phyloP scores from a whole-genome alignment of 495 filamentous ascomycete species.

The Xylaria acuta region DNA sequence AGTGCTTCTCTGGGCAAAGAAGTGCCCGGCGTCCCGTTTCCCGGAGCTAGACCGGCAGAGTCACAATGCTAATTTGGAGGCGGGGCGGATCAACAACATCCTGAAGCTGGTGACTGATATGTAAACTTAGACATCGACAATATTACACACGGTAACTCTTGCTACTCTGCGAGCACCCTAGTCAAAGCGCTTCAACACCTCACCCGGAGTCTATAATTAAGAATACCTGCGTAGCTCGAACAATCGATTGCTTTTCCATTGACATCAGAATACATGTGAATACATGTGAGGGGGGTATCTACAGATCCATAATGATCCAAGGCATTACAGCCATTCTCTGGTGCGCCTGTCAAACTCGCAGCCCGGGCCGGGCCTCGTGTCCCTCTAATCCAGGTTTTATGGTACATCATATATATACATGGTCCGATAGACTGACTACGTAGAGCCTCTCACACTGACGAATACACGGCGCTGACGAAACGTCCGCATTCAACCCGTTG shows the following conservation, averaged over 20 bases:
- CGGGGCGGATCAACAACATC: too few relatives aligned
- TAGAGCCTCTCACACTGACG: constrained; percentile 42
- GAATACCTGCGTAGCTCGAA: too few relatives aligned
- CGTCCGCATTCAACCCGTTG: constrained; percentile 90
- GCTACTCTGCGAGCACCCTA: too few relatives aligned
- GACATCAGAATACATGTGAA: not conserved
- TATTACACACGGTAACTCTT: too few relatives aligned
- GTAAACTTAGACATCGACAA: too few relatives aligned
- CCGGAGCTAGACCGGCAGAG: too few relatives aligned
- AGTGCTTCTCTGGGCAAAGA: too few relatives aligned
- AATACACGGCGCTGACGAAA: constrained; percentile 82
- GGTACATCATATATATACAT: constrained; percentile 24
- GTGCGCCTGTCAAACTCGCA: not conserved
- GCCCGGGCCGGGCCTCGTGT: not conserved
- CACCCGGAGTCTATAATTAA: too few relatives aligned
- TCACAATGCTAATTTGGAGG: too few relatives aligned
- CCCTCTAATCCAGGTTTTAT: constrained; percentile 7
- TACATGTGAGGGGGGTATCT: constrained; percentile 24
- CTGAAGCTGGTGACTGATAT: too few relatives aligned
- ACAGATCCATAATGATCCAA: constrained; percentile 15
- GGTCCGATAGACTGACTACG: not conserved
- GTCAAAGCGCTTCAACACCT: too few relatives aligned
- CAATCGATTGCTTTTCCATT: not conserved
- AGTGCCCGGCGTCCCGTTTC: too few relatives aligned
- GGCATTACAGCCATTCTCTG: not conserved